phyloP scores from a whole-genome alignment of 2,329 filamentous ascomycete species.

The Fusarium tricinctum region DNA sequence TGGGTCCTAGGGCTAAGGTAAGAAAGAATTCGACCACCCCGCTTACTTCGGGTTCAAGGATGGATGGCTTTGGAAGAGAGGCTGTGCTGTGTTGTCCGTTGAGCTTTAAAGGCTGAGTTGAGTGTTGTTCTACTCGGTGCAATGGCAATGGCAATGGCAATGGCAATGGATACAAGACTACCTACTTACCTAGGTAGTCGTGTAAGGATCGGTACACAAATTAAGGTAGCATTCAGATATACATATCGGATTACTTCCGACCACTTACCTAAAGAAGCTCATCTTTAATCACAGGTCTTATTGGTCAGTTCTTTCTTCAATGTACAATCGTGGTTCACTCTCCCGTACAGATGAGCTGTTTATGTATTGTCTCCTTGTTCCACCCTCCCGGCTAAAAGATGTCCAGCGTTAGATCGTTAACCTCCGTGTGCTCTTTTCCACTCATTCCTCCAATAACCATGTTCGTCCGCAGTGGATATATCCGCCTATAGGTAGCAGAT shows the following conservation, averaged over 20 bases:
- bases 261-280: background rate
- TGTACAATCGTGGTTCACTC: constrained; percentile 20
- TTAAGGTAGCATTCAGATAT: constrained; percentile 9
- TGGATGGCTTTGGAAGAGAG: background rate
- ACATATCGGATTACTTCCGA: constrained; percentile 26
- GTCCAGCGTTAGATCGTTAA: constrained; percentile 2
- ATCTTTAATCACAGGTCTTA: constrained; percentile 4
- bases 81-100: background rate
- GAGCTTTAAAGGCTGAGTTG: background rate
- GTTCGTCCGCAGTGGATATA: too few species aligned
- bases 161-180: background rate
- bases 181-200: too few species aligned
- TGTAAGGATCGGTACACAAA: constrained; percentile 8
- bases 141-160: constrained; percentile 1
- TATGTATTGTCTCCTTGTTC: constrained; percentile 7
- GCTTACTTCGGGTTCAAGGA: constrained; percentile 6
- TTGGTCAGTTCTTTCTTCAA: constrained; percentile 5
- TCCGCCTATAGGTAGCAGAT: background rate
- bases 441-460: too few species aligned
- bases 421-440: background rate
- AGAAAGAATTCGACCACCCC: constrained; percentile 13
- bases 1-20: constrained; percentile 21
- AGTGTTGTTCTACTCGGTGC: background rate
- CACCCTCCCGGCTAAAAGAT: constrained; percentile 15
- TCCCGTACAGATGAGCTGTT: background rate